phyloP scores from a whole-genome alignment of 768 basidiomycete genomes.

The Pseudohyphozyma bogoriensis region DNA sequence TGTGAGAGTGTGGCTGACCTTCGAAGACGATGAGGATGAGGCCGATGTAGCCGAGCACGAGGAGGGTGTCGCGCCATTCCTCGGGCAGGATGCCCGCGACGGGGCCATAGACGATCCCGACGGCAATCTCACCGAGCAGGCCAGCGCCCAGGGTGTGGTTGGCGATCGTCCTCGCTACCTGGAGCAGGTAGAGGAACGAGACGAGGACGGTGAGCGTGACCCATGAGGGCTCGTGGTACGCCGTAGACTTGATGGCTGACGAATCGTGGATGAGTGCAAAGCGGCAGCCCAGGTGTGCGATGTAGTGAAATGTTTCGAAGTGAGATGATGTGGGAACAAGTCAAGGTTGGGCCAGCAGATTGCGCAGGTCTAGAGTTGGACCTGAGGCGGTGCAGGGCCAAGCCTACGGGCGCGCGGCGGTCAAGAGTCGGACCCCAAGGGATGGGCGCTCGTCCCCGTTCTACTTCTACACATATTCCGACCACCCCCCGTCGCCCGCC shows the following conservation, averaged over 20 bases:
- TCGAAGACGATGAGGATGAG: constrained; percentile 51
- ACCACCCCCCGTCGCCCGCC: too few species aligned
- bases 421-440: too few species aligned
- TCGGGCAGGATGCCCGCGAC: constrained; percentile 43
- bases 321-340: too few species aligned
- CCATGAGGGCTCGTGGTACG: constrained; percentile 39
- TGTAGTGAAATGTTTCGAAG: too few species aligned
- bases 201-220: constrained; percentile 43
- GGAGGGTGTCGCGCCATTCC: constrained; percentile 44
- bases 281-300: too few species aligned
- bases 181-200: constrained; percentile 52
- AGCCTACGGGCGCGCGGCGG: too few species aligned
- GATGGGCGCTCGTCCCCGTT: too few species aligned
- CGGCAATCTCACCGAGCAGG: constrained; percentile 47
- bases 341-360: too few species aligned
- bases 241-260: not conserved
- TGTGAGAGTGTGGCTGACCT: constrained; percentile 32
- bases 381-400: too few species aligned
- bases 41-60: constrained; percentile 44
- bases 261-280: too few species aligned
- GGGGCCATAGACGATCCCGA: constrained; percentile 54
- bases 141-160: constrained; percentile 44
- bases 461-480: too few species aligned
- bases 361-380: too few species aligned
- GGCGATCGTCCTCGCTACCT: constrained; percentile 44